phyloP scores from a whole-genome alignment of 176 grass and related monocot genomes.

The Carex cristatella region DNA sequence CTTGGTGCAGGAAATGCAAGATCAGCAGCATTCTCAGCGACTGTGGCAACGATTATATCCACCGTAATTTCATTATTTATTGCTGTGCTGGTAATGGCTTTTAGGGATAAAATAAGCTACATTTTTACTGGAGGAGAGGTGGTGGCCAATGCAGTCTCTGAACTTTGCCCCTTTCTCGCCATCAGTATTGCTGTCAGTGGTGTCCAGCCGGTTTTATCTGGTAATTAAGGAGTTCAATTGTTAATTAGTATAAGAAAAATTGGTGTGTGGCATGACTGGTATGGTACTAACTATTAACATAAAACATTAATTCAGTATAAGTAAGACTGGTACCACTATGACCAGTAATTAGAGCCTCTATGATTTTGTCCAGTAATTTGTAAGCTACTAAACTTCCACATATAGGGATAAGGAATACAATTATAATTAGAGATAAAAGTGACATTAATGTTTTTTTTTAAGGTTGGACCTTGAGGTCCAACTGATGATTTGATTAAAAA shows the following conservation, averaged over 20 bases:
- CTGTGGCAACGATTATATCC: constrained; percentile 50
- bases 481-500: too few species aligned
- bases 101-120: constrained; percentile 77
- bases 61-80: constrained; percentile 37
- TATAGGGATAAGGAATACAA: not conserved
- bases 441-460: too few species aligned
- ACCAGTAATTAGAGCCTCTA: not conserved
- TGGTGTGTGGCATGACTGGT: not conserved
- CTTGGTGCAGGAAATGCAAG: constrained; percentile 76
- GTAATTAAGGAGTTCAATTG: constrained; percentile 25
- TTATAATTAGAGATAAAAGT: not conserved
- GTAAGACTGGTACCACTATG: not conserved
- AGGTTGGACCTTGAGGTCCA: too few species aligned
- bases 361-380: not conserved
- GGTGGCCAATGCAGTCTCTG: constrained; percentile 55
- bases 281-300: not conserved
- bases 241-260: not conserved
- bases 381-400: not conserved
- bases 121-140: constrained; percentile 62
- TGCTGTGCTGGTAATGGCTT: constrained; percentile 34
- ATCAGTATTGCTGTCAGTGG: constrained; percentile 64
- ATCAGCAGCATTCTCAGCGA: constrained; percentile 61
- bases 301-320: not conserved
- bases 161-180: constrained; percentile 65
- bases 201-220: constrained; percentile 77